Percentiles rank a stretch among this genome's conserved stretches.
Evolutionary conservation across 805 yeast species (phyloP).

Genomic region (Yamadazyma laniorum): DNA sequence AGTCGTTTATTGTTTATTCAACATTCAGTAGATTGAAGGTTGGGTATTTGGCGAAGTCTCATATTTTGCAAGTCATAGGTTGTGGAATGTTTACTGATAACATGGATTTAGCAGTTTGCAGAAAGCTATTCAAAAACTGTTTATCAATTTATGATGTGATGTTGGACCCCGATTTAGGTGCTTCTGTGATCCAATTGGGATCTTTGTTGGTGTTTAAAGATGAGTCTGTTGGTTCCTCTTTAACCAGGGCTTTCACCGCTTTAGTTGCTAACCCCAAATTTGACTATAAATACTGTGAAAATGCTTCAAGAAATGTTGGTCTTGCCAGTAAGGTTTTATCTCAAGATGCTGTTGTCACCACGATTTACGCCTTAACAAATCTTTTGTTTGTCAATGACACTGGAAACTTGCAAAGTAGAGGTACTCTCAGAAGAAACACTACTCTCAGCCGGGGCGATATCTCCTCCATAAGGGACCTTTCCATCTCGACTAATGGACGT

Average conservation of each 20-base stretch:
- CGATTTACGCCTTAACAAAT: conserved; percentile 81
- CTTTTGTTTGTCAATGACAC: conserved; percentile 56
- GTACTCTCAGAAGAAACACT: conserved; percentile 27
- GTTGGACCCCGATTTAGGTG: conserved; percentile 50
- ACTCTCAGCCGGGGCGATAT: conserved; percentile 23
- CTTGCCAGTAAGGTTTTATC: conserved; percentile 64
- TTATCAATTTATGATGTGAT: conserved; percentile 53
- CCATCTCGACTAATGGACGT: conserved; percentile 7
- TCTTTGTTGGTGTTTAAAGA: conserved; percentile 49
- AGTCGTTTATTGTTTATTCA: conserved; percentile 52
- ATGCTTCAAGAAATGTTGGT: conserved; percentile 59
- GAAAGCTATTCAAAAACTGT: conserved; percentile 48
- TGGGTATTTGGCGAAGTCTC: conserved; percentile 54
- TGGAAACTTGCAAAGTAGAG: conserved; percentile 22
- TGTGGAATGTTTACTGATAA: conserved; percentile 51
- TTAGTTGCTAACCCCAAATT: conserved; percentile 57
- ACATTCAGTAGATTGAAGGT: conserved; percentile 46
- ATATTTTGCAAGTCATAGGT: conserved; percentile 59
- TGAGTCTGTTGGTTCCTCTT: conserved; percentile 33
- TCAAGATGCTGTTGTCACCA: conserved; percentile 79
- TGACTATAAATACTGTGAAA: conserved; percentile 43
- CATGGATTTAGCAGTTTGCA: conserved; percentile 43
- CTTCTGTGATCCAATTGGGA: conserved; percentile 54
- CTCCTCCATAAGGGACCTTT: conserved; percentile 14
- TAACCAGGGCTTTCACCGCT: conserved; percentile 47